Evolutionary conservation across 2,329 filamentous ascomycete genomes (phyloP), one percentile per base, ranked within the genome.

Genomic region (Fonsecaea pugnacius): DNA sequence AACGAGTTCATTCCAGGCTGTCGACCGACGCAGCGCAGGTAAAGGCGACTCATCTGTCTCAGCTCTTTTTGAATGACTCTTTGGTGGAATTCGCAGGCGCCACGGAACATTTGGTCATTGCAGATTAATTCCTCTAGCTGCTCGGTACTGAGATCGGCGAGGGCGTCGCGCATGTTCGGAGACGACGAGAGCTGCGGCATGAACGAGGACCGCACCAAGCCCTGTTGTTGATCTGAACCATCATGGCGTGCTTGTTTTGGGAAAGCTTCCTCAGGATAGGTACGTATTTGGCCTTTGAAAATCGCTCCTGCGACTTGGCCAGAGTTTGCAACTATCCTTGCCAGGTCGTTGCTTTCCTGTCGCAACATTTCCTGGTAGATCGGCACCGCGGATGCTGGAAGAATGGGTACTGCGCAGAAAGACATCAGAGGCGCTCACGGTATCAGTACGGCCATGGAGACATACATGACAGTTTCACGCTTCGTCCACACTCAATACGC

Each of bases 281-380:
- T 24, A 27, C 43, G 43, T 36, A 60, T 36, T 7, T 60, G n/a
- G 21, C 63, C 63, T 4, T 27, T 56, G 10, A 43, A 51, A 1
- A 56, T 32, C 12, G 55, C 40, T 7, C 63, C 60, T 7, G 58
- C 51, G 36, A 57, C 52, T 9, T 50, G 48, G n/a, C 60, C 63
- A 8, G 50, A 18, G 12, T 16, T n/a, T 16, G 16, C 46, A 1
- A 16, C 33, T 5, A 46, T 16, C 21, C 36, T 58, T 33, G 30
- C 21, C 50, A 40, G 30, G 8, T 36, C 40, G 3, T 24, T 27
- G 5, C 43, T 57, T 58, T 66, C 54, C 16, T 54, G 33, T n/a
- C 33, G 16, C 30, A 58, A 52, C 63, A 66, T 63, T 32, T 48
- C 33, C 24, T 62, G 38, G 14, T 56, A 66, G 12, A 62, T 52